These are phyloP conservation scores for Moricandia arvensis DNA, from an alignment of 345 rosid genomes.

Conservation along the genomic window DNA sequence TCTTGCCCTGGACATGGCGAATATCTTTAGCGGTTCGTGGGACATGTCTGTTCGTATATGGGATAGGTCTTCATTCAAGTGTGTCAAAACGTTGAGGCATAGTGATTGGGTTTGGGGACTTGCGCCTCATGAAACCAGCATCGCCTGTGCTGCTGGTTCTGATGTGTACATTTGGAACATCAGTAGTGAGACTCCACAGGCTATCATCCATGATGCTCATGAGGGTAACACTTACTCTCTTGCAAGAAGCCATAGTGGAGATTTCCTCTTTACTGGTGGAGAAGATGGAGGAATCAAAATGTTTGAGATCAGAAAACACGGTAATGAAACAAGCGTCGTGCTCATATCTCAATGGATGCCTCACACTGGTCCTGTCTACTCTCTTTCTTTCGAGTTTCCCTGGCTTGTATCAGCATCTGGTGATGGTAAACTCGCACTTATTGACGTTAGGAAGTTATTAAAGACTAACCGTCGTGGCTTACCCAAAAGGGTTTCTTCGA, in stretches of 20 bases:
- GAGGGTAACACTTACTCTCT: conserved; percentile 62
- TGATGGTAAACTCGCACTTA: conserved; percentile 76
- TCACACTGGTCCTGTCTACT: conserved; percentile 73
- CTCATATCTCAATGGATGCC: conserved; percentile 83
- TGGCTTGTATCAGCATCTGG: conserved; percentile 95
- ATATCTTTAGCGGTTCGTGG: conserved; percentile 89
- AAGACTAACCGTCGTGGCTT: conserved; percentile 40
- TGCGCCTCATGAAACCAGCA: conserved; percentile 63
- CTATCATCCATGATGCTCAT: conserved; percentile 58
- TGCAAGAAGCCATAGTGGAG: conserved; percentile 80
- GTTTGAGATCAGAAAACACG: conserved; percentile 57
- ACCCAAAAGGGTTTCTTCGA: conserved; percentile 42
- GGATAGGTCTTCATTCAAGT: conserved; percentile 72
- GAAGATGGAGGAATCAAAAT: conserved; percentile 90
- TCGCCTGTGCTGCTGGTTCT: conserved; percentile 68
- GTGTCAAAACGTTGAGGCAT: conserved; percentile 68
- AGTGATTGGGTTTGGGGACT: conserved; percentile 92
- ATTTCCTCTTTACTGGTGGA: conserved; percentile 85
- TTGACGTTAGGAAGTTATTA: conserved; percentile 77
- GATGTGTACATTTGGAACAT: conserved; percentile 84
- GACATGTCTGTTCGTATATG: conserved; percentile 91
- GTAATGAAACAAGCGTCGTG: conserved; percentile 22
- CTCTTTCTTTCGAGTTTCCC: conserved; percentile 92
- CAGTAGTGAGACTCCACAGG: conserved; percentile 48
- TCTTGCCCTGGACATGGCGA: conserved; percentile 64